Evolutionary conservation across 129 eudicot species (phyloP), one percentile per base, ranked within the genome.

Genomic region (Helianthus tuberosus): DNA sequence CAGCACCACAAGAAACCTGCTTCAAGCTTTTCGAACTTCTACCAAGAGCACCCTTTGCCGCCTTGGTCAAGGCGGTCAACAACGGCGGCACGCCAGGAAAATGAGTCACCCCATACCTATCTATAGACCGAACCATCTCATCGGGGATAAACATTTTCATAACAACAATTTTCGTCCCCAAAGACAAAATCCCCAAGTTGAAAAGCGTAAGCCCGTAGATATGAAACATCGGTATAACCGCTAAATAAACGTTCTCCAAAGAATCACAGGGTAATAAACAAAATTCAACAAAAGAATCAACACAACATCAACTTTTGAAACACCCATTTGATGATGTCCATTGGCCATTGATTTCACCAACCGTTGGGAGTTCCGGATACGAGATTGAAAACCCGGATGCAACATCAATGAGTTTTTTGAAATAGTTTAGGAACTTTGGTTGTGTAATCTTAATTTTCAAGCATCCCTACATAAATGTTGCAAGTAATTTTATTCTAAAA

Each of bases 1-100:
- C 97, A 29, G 97, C 99, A 11, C 99, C 99, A 84, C 88, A 84
- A 6, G 91, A 88, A 61, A 94, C 96, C 84, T 91, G 97, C 55
- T 82, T 88, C 78, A 94, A 79, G 62, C 91, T 86, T 76, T 48
- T 81, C 47, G 88, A 76, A 11, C 82, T 71, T 61, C 66, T 44
- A 14, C 47, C 68, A 23, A 13, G 58, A 66, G 0, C 71, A 46
- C 71, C 48, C 72, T 81, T 85, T 44, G 82, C 92, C 10, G 71
- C 79, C 68, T 47, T 82, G 6, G 83, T 74, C 87, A 94, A 74
- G 3, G 87, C 88, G 1, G 38, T 49, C 75, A 94, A n/a, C 64
- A 94, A 29, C 13, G 99, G 97, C 0, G 99, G 99, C 1, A 94
- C 99, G 5, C 65, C 85, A 1, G 88, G 91, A 54, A 94, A 69